These are phyloP conservation scores for Lipomyces yamadae DNA, from an alignment of 805 yeast species.

Conservation along the genomic window DNA sequence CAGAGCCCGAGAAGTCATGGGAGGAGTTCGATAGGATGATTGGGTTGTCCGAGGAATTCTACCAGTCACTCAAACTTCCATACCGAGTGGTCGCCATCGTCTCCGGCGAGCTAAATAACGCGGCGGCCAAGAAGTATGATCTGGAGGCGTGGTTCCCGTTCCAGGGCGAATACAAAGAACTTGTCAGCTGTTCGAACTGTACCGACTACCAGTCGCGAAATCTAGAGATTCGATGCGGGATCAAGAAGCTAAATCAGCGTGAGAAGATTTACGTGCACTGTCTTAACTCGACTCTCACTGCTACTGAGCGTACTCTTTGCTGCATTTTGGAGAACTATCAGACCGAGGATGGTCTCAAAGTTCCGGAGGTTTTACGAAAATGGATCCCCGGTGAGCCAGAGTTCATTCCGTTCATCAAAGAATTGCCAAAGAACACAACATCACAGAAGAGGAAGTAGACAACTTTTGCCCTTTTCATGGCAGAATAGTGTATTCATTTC, in stretches of 20 bases:
- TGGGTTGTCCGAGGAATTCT: conserved; percentile 85
- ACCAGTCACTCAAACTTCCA: conserved; percentile 88
- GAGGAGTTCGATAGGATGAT: conserved; percentile 96
- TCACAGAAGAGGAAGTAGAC: conserved; percentile 61
- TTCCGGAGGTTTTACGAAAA: conserved; percentile 94
- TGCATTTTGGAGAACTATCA: conserved; percentile 97
- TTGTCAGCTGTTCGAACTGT: conserved; percentile 98
- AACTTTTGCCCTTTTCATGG: not conserved
- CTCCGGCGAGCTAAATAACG: conserved; percentile 97
- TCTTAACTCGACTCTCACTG: conserved; percentile 94
- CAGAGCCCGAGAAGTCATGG: conserved; percentile 99
- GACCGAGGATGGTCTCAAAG: conserved; percentile 85
- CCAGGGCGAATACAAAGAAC: conserved; percentile 97
- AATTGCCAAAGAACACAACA: conserved; percentile 91
- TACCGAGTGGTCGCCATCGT: conserved; percentile 98
- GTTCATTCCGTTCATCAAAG: conserved; percentile 87
- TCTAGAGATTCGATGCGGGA: conserved; percentile 98
- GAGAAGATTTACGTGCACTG: conserved; percentile 99
- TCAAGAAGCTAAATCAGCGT: conserved; percentile 90
- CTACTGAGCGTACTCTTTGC: conserved; percentile 97
- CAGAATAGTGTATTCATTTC: not conserved
- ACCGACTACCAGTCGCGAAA: conserved; percentile 99
- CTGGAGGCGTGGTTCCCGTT: conserved; percentile 99
- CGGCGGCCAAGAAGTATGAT: conserved; percentile 98
- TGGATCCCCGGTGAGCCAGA: conserved; percentile 99